Evolutionary conservation across 169 alveolate species (phyloP), one percentile per base, ranked within the genome.

Genomic region (Amoebophrya sp.): DNA sequence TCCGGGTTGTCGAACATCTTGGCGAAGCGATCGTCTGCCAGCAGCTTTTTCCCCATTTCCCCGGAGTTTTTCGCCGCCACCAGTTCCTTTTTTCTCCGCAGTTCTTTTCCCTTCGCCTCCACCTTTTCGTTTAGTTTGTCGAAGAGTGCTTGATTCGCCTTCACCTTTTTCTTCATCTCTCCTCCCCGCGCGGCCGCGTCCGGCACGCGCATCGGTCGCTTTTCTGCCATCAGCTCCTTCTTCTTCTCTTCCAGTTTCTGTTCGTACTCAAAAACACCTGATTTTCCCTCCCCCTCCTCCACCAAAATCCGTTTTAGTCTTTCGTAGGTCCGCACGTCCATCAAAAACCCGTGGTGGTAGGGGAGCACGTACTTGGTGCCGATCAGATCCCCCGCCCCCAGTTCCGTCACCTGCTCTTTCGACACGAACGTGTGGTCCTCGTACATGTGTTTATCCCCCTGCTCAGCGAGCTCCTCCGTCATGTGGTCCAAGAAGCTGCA

Each of bases 401-500:
- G 93, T 93, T 96, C 94, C 88, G 96, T 96, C 78, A 97, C 93
- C 88, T 97, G 99, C 91, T 95, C 96, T 70, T 91, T 88, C 23
- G 99, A 96, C 42, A 97, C 94, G 92, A 97, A 97, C 90, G 96
- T 97, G 94, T 95, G 96, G 91, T 97, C 98, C 48, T 97, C 99
- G 94, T 95, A 96, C 40, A 96, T 7, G 78, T 58, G 78, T 29
- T 58, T 2, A 1, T 10, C 10, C 34, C 2, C 29, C 29, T 13
- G 7, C 90, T 96, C 98, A 91, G 97, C 99, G 91, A 97, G 91
- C 93, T 97, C 99, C 93, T 97, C 99, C 7, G 98, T 97, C 45
- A 97, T 91, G 89, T 95, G 93, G 90, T 97, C 99, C 89, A 97
- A 89, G 93, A 96, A 96, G 40, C 98, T 92, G 87, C 98, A 96